A percentile compares a stretch with the other conserved stretches of the same genome.
phyloP scores from a whole-genome alignment of 306 rosid species.

The Ammopiptanthus mongolicus region DNA sequence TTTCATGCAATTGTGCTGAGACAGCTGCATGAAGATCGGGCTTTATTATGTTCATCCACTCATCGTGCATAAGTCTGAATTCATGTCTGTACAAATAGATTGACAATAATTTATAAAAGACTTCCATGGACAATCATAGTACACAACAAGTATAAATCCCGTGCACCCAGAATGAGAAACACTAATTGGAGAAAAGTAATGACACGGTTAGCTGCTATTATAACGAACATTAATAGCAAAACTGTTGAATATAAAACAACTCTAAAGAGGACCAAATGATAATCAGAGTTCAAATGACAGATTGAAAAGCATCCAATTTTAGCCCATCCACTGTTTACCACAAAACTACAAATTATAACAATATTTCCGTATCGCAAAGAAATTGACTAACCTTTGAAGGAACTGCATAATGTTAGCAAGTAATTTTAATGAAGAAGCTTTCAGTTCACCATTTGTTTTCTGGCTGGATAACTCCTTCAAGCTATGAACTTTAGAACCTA shows the following conservation, averaged over 20 bases:
- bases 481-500: conserved; percentile 74
- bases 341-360: not conserved
- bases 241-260: not conserved
- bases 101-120: not conserved
- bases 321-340: not conserved
- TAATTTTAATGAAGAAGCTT: conserved; percentile 43
- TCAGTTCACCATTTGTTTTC: conserved; percentile 62
- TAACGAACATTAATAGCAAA: not conserved
- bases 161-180: conserved; percentile 2
- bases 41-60: conserved; percentile 69
- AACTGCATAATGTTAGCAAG: conserved; percentile 59
- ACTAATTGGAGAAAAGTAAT: not conserved
- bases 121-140: not conserved
- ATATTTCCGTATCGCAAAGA: not conserved
- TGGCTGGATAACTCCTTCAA: conserved; percentile 48
- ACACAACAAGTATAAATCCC: conserved; percentile 5
- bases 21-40: conserved; percentile 63
- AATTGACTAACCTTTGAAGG: conserved; percentile 67
- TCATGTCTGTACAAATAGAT: conserved; percentile 57
- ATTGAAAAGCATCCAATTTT: not conserved
- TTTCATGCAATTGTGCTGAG: conserved; percentile 47
- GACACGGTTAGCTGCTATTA: not conserved
- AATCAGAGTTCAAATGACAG: not conserved
- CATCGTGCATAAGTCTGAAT: conserved; percentile 55
- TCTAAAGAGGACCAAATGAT: not conserved